Evolutionary conservation across 2,329 filamentous ascomycete species (phyloP).

Genomic region (Fusarium burgessii): DNA sequence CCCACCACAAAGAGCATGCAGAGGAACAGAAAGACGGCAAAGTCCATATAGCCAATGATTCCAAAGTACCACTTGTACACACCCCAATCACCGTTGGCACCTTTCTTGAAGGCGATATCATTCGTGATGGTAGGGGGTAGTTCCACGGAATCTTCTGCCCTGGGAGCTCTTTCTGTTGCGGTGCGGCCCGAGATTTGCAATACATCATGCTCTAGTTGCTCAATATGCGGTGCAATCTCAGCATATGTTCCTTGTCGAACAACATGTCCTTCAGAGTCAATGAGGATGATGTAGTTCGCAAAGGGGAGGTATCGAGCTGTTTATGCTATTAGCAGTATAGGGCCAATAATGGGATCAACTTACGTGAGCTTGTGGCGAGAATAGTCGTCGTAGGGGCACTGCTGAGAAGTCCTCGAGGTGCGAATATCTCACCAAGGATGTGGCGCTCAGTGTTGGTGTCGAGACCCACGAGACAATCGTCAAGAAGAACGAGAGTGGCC

Average conservation of each 20-base stretch:
- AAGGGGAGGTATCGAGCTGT: not conserved
- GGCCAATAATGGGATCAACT: not conserved
- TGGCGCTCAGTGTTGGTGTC: not conserved
- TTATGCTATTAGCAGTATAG: fast-evolving
- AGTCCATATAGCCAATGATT: not conserved
- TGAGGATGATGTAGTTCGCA: not conserved
- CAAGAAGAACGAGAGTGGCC: not conserved
- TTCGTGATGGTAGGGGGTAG: not conserved
- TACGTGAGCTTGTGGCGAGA: not conserved
- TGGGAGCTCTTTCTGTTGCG: not conserved
- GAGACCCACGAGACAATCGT: not conserved
- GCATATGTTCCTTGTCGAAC: not conserved
- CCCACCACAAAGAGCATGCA: slow-evolving; percentile 1
- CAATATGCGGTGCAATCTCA: not conserved
- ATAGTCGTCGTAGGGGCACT: not conserved
- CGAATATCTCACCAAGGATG: not conserved
- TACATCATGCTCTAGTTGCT: not conserved
- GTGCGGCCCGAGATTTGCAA: not conserved
- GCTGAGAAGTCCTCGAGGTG: not conserved
- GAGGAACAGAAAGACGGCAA: not conserved
- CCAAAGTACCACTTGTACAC: slow-evolving; percentile 2
- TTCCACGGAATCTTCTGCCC: not conserved
- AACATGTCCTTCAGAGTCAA: not conserved
- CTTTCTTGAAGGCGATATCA: not conserved
- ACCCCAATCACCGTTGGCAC: not conserved